Conservation (phyloP, 768 basidiomycete genomes). For the Mycena latifolia region DNA sequence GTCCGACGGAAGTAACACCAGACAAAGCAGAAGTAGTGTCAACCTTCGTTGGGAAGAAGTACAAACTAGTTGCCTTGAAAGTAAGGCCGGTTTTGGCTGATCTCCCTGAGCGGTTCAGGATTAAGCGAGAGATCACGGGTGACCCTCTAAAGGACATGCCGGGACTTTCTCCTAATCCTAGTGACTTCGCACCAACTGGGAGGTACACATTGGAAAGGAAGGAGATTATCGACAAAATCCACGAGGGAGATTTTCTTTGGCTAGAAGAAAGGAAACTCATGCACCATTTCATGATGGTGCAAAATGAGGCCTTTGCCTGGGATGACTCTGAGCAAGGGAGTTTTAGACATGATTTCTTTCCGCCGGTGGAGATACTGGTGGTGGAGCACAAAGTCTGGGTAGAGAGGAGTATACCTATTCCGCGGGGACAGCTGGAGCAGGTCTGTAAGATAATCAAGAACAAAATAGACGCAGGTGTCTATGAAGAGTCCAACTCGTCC, state of each 20-base stretch:
- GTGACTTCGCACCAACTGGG: conserved; percentile 34
- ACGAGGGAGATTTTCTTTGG: conserved; percentile 38
- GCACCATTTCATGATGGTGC: conserved; percentile 36
- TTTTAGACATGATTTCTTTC: conserved; percentile 27
- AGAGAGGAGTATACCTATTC: too few relatives aligned
- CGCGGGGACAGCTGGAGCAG: too few relatives aligned
- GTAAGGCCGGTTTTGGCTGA: background rate
- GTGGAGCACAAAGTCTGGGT: background rate
- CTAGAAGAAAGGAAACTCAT: conserved; percentile 43
- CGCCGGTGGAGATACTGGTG: conserved; percentile 34
- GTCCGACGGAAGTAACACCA: too few relatives aligned
- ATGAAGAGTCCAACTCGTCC: conserved; percentile 23
- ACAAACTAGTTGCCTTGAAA: background rate
- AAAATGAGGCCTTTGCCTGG: conserved; percentile 35
- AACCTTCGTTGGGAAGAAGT: background rate
- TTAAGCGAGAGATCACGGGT: background rate
- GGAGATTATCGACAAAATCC: conserved; percentile 33
- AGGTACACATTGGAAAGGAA: conserved; percentile 38
- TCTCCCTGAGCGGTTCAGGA: background rate
- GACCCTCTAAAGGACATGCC: background rate
- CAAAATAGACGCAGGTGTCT: conserved; percentile 36
- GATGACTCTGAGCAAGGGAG: conserved; percentile 14
- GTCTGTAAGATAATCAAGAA: conserved; percentile 31
- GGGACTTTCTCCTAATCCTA: conserved; percentile 29
- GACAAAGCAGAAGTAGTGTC: background rate